A percentile compares a stretch with the other conserved stretches of the same genome.
Evolutionary conservation across 768 basidiomycete genomes (phyloP).

Genomic region (Leccinum aurantiacum): DNA sequence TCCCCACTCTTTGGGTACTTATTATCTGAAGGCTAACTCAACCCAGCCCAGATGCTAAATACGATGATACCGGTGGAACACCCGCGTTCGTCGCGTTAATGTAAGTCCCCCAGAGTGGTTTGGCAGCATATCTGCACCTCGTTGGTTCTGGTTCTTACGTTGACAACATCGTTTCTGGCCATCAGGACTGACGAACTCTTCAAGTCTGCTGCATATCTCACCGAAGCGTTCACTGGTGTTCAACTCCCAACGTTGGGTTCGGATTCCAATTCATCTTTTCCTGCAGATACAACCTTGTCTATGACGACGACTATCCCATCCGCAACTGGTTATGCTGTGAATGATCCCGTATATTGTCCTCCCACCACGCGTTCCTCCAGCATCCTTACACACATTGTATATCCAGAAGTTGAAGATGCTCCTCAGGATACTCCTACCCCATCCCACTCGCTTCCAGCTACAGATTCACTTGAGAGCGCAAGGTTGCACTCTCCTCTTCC

Average conservation of each 20-base stretch:
- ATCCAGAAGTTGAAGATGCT: slow-evolving; percentile 9
- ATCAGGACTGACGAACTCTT: slow-evolving; percentile 71
- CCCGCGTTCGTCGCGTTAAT: slow-evolving; percentile 70
- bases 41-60: slow-evolving; percentile 60
- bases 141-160: background rate
- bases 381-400: slow-evolving; percentile 21
- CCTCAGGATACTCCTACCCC: background rate
- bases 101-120: slow-evolving; percentile 37
- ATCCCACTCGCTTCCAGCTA: background rate
- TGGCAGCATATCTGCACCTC: background rate
- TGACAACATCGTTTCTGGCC: slow-evolving; percentile 7
- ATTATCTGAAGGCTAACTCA: slow-evolving; percentile 1
- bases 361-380: slow-evolving; percentile 24
- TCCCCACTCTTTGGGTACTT: background rate
- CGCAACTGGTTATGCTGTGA: background rate
- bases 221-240: slow-evolving; percentile 55
- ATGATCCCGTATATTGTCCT: background rate
- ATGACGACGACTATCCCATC: background rate
- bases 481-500: background rate
- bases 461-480: background rate
- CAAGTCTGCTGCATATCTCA: slow-evolving; percentile 74
- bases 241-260: slow-evolving; percentile 17
- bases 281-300: background rate
- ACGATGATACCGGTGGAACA: slow-evolving; percentile 61
- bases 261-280: slow-evolving; percentile 16